These are phyloP conservation scores for Mucor ambiguus DNA, from an alignment of 371 early-diverging fungal species.

Conservation along the genomic window DNA sequence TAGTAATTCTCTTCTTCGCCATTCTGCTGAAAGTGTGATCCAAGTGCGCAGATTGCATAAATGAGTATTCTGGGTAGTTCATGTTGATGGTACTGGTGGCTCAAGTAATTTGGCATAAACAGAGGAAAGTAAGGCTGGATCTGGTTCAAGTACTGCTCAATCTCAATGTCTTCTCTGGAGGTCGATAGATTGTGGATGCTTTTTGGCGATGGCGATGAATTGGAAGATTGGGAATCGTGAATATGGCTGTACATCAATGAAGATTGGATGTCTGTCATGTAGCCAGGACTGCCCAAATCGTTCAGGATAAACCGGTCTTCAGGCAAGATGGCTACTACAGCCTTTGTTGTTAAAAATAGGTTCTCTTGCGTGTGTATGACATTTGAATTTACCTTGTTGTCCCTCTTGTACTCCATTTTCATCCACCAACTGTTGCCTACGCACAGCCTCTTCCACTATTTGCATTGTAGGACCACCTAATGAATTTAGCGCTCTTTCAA, in stretches of 20 bases:
- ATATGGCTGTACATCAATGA: neutral
- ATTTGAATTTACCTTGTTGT: conserved; percentile 2
- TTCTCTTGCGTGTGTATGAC: neutral
- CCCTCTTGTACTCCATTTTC: neutral
- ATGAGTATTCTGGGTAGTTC: conserved; percentile 23
- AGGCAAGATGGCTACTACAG: neutral
- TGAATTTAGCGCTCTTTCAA: conserved; percentile 29
- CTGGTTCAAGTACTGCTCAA: conserved; percentile 13
- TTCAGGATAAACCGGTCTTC: conserved; percentile 22
- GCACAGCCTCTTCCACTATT: conserved; percentile 28
- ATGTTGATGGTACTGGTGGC: conserved; percentile 16
- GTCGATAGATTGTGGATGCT: neutral
- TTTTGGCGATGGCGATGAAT: conserved; percentile 15
- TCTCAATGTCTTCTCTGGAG: conserved; percentile 3
- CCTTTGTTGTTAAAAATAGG: neutral
- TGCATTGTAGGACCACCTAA: conserved; percentile 24
- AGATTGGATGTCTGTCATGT: conserved; percentile 17
- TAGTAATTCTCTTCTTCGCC: conserved; percentile 26
- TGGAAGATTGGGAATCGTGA: neutral
- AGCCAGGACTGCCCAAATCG: conserved; percentile 23
- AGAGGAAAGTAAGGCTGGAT: conserved; percentile 30
- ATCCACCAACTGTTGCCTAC: conserved; percentile 16
- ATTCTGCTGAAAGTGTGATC: conserved; percentile 31
- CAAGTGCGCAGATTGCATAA: conserved; percentile 65
- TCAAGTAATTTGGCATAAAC: conserved; percentile 27